Conservation (phyloP, 805 yeast species). For the Wickerhamiella shivajii region DNA sequence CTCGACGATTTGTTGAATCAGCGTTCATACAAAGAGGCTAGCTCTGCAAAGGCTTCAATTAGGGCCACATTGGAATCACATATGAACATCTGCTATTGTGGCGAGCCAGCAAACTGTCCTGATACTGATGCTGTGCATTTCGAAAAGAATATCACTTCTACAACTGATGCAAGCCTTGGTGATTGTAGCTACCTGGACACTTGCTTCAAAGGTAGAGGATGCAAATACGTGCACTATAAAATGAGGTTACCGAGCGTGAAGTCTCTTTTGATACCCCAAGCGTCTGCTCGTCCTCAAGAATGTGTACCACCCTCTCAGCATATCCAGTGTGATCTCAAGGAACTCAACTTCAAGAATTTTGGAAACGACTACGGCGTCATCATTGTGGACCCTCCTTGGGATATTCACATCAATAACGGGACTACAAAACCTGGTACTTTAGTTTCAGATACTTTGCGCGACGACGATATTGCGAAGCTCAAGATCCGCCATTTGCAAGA, state of each 20-base stretch:
- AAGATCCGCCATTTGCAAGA: constrained; percentile 59
- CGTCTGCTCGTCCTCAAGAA: background rate
- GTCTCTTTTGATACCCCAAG: background rate
- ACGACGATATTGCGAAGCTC: constrained; percentile 52
- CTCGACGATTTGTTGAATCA: no score
- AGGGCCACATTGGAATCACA: no score
- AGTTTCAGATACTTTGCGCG: constrained; percentile 35
- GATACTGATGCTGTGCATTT: no score
- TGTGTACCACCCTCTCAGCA: constrained; percentile 49
- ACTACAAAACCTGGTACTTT: background rate
- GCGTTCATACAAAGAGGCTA: no score
- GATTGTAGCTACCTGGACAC: constrained; percentile 92
- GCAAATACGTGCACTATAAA: constrained; percentile 67
- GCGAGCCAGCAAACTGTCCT: no score
- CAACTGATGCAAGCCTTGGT: constrained; percentile 60
- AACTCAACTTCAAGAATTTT: constrained; percentile 50
- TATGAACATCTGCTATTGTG: no score
- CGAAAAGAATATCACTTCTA: constrained; percentile 24
- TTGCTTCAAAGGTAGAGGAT: constrained; percentile 69
- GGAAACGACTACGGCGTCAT: constrained; percentile 70
- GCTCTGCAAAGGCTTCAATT: no score
- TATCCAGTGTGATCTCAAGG: constrained; percentile 73
- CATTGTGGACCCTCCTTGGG: constrained; percentile 94
- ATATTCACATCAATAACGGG: constrained; percentile 65
- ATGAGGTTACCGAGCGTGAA: constrained; percentile 4